A percentile compares a stretch with the other conserved stretches of the same genome.
Conservation (phyloP, 2,329 filamentous ascomycete genomes). For the Stemphylium vesicarium region DNA sequence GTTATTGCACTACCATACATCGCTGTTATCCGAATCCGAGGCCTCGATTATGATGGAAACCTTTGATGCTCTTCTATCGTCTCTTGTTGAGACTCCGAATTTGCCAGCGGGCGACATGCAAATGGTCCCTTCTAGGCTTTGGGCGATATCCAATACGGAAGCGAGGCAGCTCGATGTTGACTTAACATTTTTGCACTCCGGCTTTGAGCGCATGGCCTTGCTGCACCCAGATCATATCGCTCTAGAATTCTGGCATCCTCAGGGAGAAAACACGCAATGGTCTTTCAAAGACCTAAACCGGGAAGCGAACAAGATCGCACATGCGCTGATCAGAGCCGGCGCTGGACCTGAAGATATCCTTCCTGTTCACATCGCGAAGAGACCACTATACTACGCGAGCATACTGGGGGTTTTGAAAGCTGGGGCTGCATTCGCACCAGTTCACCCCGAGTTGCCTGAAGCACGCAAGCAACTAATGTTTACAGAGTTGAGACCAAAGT, state of each 20-base stretch:
- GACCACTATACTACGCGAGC: slow-evolving; percentile 45
- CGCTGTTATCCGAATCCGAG: slow-evolving; percentile 36
- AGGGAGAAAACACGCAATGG: slow-evolving; percentile 41
- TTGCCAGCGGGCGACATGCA: slow-evolving; percentile 30
- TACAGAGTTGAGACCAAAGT: slow-evolving; percentile 39
- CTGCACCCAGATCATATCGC: slow-evolving; percentile 39
- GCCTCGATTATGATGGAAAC: slow-evolving; percentile 35
- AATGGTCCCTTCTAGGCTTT: slow-evolving; percentile 27
- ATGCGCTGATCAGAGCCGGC: slow-evolving; percentile 31
- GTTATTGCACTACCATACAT: slow-evolving; percentile 63
- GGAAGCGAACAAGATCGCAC: slow-evolving; percentile 43
- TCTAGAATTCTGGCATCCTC: slow-evolving; percentile 48
- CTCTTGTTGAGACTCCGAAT: slow-evolving; percentile 31
- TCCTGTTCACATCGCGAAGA: slow-evolving; percentile 45
- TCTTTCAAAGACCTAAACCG: slow-evolving; percentile 40
- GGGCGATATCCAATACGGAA: slow-evolving; percentile 34
- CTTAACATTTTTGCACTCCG: slow-evolving; percentile 43
- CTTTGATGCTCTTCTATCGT: slow-evolving; percentile 35
- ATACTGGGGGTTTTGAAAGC: slow-evolving; percentile 51
- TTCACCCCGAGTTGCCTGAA: slow-evolving; percentile 46
- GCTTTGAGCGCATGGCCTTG: slow-evolving; percentile 47
- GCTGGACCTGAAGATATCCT: slow-evolving; percentile 42
- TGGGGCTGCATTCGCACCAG: slow-evolving; percentile 47
- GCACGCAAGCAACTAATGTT: slow-evolving; percentile 46
- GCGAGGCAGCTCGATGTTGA: slow-evolving; percentile 16